Percentiles rank a stretch among this genome's conserved stretches.
Evolutionary conservation across 352 stramenopile genomes (phyloP).

Genomic region (Thalassiosira exigua): DNA sequence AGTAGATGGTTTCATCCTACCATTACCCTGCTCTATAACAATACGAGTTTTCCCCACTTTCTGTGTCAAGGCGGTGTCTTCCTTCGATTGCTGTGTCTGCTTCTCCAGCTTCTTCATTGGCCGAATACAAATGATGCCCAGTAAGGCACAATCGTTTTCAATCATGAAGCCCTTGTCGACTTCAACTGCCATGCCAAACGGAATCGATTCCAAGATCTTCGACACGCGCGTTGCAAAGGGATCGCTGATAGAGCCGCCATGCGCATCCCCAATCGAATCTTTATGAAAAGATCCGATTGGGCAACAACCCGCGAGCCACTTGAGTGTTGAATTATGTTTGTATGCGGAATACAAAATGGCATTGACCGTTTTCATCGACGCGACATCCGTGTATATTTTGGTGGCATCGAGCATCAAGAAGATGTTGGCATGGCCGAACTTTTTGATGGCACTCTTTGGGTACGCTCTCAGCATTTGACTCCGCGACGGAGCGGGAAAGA

Average conservation of each 20-base stretch:
- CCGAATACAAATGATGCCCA: conserved; percentile 17
- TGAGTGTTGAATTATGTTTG: conserved; percentile 39
- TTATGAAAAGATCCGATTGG: conserved; percentile 18
- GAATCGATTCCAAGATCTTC: conserved; percentile 23
- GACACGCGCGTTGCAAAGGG: conserved; percentile 20
- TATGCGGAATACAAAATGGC: conserved; percentile 39
- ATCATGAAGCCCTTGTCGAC: conserved; percentile 44
- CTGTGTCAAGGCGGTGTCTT: conserved; percentile 20
- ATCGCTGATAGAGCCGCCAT: conserved; percentile 37
- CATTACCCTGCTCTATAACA: conserved; percentile 33
- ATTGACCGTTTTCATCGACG: conserved; percentile 47
- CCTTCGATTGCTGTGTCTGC: conserved; percentile 35
- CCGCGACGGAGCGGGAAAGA: conserved; percentile 33
- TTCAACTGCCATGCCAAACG: conserved; percentile 29
- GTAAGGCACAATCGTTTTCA: conserved; percentile 33
- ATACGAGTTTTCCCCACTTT: conserved; percentile 41
- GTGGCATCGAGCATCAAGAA: conserved; percentile 39
- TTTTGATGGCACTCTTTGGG: conserved; percentile 21
- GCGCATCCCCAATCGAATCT: conserved; percentile 23
- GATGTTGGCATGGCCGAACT: conserved; percentile 30
- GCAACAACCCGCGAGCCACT: conserved; percentile 38
- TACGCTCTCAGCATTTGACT: conserved; percentile 40
- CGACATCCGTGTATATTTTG: conserved; percentile 19
- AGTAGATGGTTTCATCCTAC: conserved; percentile 30
- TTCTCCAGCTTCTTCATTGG: conserved; percentile 26